Evolutionary conservation across 2,329 filamentous ascomycete genomes (phyloP).

Genomic region (Colletotrichum somersetense): DNA sequence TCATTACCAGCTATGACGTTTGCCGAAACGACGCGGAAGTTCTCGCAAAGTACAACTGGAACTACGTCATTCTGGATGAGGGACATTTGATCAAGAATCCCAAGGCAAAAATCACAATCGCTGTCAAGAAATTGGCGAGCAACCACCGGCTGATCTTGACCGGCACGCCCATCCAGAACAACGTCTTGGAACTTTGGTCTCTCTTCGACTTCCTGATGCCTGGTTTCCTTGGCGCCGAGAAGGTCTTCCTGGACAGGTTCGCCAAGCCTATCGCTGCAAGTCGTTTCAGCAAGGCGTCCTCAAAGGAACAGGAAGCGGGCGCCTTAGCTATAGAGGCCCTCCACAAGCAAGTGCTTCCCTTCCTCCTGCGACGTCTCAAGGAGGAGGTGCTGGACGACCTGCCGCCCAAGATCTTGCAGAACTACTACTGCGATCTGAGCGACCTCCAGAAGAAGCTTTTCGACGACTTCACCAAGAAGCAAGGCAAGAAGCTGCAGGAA

Average conservation of each 20-base stretch:
- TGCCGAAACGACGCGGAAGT: slow-evolving; percentile 95
- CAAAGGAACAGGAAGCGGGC: slow-evolving; percentile 97
- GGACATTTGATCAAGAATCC: slow-evolving; percentile 99
- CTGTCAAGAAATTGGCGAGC: slow-evolving; percentile 89
- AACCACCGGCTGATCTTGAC: slow-evolving; percentile 97
- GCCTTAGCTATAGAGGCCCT: slow-evolving; percentile 97
- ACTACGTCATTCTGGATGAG: slow-evolving; percentile 97
- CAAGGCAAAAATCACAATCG: slow-evolving; percentile 93
- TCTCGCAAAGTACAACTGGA: slow-evolving; percentile 88
- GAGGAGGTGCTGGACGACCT: slow-evolving; percentile 97
- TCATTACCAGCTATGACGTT: slow-evolving; percentile 98
- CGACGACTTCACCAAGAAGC: slow-evolving; percentile 94
- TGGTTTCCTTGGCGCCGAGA: slow-evolving; percentile 92
- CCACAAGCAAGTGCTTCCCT: slow-evolving; percentile 97
- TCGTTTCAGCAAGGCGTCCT: slow-evolving; percentile 95
- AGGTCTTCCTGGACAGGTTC: slow-evolving; percentile 96
- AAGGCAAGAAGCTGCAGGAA: slow-evolving; percentile 87
- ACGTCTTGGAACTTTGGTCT: slow-evolving; percentile 96
- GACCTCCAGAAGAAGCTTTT: slow-evolving; percentile 96
- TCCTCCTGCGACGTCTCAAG: slow-evolving; percentile 94
- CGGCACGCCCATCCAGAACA: slow-evolving; percentile 97
- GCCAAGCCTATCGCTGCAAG: slow-evolving; percentile 95
- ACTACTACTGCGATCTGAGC: slow-evolving; percentile 98
- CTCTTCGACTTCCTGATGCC: slow-evolving; percentile 99
- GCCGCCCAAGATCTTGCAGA: slow-evolving; percentile 97